Percentiles rank a stretch among this genome's conserved stretches.
These are phyloP conservation scores for Lepiota venenata DNA, from an alignment of 768 basidiomycete genomes.

Conservation along the genomic window DNA sequence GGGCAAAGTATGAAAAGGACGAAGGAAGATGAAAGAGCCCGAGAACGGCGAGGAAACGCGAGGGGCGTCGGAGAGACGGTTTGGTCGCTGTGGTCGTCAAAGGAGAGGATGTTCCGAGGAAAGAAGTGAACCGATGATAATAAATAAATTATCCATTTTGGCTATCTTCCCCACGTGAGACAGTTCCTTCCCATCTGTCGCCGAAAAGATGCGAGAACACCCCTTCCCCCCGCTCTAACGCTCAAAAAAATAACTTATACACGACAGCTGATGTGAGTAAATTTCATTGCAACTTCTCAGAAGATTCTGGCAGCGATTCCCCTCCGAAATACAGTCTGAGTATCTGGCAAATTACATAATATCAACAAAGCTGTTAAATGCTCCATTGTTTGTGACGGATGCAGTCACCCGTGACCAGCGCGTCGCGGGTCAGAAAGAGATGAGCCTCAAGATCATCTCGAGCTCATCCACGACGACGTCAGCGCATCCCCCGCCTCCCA, in stretches of 20 bases:
- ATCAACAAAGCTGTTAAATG: not conserved
- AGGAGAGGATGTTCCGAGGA: slow-evolving; percentile 11
- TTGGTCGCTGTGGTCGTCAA: slow-evolving; percentile 20
- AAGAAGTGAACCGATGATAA: slow-evolving; percentile 9
- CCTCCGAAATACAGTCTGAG: not conserved
- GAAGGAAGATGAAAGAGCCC: not conserved
- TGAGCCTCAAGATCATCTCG: not conserved
- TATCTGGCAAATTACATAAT: slow-evolving; percentile 4
- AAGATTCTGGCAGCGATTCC: not conserved
- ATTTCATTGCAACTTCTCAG: not conserved
- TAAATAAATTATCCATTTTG: slow-evolving; percentile 12
- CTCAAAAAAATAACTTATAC: not conserved
- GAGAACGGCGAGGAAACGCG: not conserved
- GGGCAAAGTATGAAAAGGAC: not conserved
- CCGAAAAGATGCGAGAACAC: not conserved
- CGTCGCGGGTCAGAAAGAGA: not conserved
- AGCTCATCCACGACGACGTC: not conserved
- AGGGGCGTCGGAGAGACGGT: slow-evolving; percentile 15
- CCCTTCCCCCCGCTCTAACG: not conserved
- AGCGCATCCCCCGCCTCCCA: not conserved
- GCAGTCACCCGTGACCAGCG: slow-evolving; percentile 5
- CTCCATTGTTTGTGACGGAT: not conserved
- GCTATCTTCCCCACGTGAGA: slow-evolving; percentile 9
- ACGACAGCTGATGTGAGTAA: not conserved
- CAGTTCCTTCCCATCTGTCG: not conserved